Percentiles rank a stretch among this genome's conserved stretches.
phyloP scores from a whole-genome alignment of 495 filamentous ascomycete genomes.

The Hypoxylon intermedium region DNA sequence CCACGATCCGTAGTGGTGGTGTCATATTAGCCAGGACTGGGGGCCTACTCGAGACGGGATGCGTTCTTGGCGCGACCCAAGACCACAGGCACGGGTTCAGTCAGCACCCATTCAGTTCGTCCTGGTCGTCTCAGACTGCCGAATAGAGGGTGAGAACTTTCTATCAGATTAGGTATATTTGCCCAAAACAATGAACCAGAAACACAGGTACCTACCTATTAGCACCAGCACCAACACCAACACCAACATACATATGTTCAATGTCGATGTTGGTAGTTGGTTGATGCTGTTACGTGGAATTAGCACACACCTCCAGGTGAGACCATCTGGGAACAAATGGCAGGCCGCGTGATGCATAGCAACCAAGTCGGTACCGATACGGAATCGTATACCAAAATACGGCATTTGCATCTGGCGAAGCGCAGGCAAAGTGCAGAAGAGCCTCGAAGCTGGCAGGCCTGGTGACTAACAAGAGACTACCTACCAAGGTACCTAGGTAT shows the following conservation, averaged over 20 bases:
- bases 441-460: constrained; percentile 4
- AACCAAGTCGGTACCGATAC: background rate
- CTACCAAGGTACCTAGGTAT: background rate
- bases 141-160: constrained; percentile 21
- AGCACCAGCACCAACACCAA: background rate
- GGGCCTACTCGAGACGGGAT: constrained; percentile 13
- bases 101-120: constrained; percentile 33
- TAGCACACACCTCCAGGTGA: background rate
- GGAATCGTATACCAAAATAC: background rate
- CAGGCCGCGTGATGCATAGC: background rate
- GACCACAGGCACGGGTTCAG: constrained; percentile 42
- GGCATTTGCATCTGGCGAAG: background rate
- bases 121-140: constrained; percentile 13
- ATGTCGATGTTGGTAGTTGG: background rate
- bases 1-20: constrained; percentile 26
- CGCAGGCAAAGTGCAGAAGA: background rate
- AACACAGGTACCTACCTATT: background rate
- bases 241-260: constrained; percentile 10
- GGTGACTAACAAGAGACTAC: constrained; percentile 6
- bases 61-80: constrained; percentile 39
- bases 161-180: too few species aligned
- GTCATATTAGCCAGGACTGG: constrained; percentile 18
- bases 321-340: background rate
- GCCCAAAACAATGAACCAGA: background rate
- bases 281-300: constrained; percentile 15